Conservation (phyloP, 2,329 filamentous ascomycete genomes). For the Phoma sp. region DNA sequence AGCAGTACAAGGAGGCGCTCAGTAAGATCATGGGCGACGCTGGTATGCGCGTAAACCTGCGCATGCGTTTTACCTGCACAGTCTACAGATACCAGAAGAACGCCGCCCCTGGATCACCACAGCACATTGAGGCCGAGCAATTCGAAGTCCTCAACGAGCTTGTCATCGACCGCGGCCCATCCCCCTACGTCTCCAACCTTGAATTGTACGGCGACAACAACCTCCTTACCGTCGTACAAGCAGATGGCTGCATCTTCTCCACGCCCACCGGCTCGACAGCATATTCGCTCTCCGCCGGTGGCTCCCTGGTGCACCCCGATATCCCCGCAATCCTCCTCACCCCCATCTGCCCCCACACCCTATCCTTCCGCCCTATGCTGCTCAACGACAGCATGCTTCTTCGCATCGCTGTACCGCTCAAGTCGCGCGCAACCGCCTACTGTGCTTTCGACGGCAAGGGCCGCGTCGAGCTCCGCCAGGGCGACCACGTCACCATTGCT, state of each 20-base stretch:
- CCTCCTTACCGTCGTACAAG: conserved; percentile 92
- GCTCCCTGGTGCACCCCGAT: conserved; percentile 93
- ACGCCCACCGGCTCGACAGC: conserved; percentile 91
- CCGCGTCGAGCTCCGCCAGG: conserved; percentile 88
- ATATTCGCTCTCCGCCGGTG: conserved; percentile 94
- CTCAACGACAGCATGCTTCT: conserved; percentile 93
- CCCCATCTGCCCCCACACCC: conserved; percentile 94
- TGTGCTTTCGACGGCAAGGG: conserved; percentile 98
- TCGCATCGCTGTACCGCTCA: conserved; percentile 83
- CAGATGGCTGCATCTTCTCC: conserved; percentile 96
- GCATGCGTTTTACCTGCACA: conserved; percentile 98
- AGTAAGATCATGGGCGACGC: conserved; percentile 90
- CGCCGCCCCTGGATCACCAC: conserved; percentile 61
- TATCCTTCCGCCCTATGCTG: conserved; percentile 98
- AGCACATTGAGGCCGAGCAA: conserved; percentile 84
- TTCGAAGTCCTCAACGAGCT: conserved; percentile 99
- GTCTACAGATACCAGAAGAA: conserved; percentile 75
- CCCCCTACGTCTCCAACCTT: conserved; percentile 94
- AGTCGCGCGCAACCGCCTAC: conserved; percentile 91
- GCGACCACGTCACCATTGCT: conserved; percentile 94
- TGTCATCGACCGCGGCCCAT: conserved; percentile 96
- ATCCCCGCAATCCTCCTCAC: conserved; percentile 97
- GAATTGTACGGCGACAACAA: conserved; percentile 96
- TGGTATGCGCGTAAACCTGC: conserved; percentile 95
- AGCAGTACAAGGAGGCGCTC: conserved; percentile 85